Conservation (phyloP, 176 grass and related monocot genomes). For the Coix lacrymajobi region DNA sequence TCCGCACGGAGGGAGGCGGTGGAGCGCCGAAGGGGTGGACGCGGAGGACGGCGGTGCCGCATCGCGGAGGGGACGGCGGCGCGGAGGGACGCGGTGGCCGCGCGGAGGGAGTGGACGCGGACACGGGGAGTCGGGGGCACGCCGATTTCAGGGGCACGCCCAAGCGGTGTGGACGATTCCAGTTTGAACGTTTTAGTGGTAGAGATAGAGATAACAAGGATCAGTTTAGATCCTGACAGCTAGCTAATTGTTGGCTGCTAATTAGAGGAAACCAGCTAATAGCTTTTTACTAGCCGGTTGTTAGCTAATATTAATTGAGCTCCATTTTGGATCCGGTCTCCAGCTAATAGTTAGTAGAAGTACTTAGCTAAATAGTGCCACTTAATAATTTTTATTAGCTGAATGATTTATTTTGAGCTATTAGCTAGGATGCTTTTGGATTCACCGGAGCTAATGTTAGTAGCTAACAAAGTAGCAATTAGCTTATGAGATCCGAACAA, state of each 20-base stretch:
- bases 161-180: too few relatives aligned
- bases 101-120: too few relatives aligned
- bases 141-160: too few relatives aligned
- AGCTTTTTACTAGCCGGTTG: neutral
- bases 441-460: neutral
- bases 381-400: too few relatives aligned
- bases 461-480: neutral
- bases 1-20: too few relatives aligned
- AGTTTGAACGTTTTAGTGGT: too few relatives aligned
- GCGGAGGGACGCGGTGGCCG: too few relatives aligned
- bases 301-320: neutral
- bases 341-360: neutral
- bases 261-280: neutral
- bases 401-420: neutral
- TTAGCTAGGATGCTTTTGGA: neutral
- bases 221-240: neutral
- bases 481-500: neutral
- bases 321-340: neutral
- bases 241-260: neutral
- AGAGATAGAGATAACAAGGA: too few relatives aligned
- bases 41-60: too few relatives aligned
- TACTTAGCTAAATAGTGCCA: neutral
- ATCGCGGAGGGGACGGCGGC: too few relatives aligned
- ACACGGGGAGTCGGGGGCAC: too few relatives aligned
- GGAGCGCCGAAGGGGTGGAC: too few relatives aligned